These are phyloP conservation scores for Craterostigma plantagineum DNA, from an alignment of 257 asterid species.

Conservation along the genomic window DNA sequence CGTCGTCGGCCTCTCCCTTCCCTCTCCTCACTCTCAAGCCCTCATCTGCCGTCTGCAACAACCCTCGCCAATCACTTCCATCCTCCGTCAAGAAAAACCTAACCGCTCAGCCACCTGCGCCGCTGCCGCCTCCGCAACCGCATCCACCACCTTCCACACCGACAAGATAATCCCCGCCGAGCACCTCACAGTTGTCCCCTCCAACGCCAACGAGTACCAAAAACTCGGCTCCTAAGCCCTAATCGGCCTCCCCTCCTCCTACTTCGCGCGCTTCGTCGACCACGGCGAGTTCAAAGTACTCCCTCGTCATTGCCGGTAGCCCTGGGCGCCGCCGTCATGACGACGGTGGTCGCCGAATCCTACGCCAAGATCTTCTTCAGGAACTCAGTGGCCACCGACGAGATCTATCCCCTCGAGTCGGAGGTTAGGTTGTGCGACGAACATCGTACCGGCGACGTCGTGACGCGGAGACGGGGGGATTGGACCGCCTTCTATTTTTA, in stretches of 20 bases:
- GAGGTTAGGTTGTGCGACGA: conserved; percentile 79
- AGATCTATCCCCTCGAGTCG: conserved; percentile 74
- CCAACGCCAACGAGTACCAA: conserved; percentile 80
- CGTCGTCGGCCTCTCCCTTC: conserved; percentile 2
- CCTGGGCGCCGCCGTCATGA: conserved; percentile 68
- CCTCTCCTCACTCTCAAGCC: conserved; percentile 16
- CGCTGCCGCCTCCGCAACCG: conserved; percentile 16
- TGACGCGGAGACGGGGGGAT: too few relatives aligned
- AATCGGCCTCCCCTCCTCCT: conserved; percentile 57
- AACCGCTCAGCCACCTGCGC: conserved; percentile 10
- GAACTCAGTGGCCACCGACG: conserved; percentile 89
- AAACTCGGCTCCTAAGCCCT: conserved; percentile 85
- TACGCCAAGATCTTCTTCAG: conserved; percentile 81
- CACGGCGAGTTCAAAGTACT: conserved; percentile 48
- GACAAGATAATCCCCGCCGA: conserved; percentile 98
- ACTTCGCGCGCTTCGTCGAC: conserved; percentile 54
- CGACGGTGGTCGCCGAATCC: conserved; percentile 86
- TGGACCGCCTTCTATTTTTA: too few relatives aligned
- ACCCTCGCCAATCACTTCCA: conserved; percentile 12
- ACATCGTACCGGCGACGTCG: conserved; percentile 74
- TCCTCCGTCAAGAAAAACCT: conserved; percentile 13
- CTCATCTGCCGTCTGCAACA: conserved; percentile 10
- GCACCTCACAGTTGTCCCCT: conserved; percentile 84
- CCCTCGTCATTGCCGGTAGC: conserved; percentile 84
- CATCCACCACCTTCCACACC: conserved; percentile 45